phyloP scores from a whole-genome alignment of 257 asterid species.

The Coffea eugenioides region DNA sequence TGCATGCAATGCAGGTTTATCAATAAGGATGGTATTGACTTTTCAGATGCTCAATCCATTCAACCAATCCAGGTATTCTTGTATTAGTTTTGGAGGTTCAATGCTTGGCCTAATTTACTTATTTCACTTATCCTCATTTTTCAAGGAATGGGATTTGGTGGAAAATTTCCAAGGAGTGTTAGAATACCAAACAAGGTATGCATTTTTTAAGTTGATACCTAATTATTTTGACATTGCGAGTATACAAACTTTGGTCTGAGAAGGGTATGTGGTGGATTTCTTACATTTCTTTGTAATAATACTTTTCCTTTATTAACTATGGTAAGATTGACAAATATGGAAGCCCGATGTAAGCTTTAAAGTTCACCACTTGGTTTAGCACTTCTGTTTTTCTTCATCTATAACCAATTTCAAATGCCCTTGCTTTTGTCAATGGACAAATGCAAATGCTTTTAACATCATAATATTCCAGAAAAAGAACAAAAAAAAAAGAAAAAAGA shows the following conservation, averaged over 20 bases:
- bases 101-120: conserved; percentile 2
- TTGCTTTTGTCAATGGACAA: background rate
- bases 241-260: background rate
- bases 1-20: conserved; percentile 56
- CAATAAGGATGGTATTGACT: conserved; percentile 92
- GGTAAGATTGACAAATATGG: background rate
- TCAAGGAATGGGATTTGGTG: conserved; percentile 93
- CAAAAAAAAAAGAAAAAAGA: too few species aligned
- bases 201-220: background rate
- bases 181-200: conserved; percentile 92
- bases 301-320: background rate
- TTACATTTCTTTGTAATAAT: background rate
- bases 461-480: background rate
- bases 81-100: conserved; percentile 8
- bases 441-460: background rate
- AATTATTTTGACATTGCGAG: conserved; percentile 9
- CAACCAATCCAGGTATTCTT: conserved; percentile 81
- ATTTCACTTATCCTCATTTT: conserved; percentile 25
- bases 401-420: background rate
- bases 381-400: background rate
- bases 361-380: background rate
- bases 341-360: background rate
- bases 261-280: background rate
- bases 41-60: conserved; percentile 89
- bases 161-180: conserved; percentile 87